Conservation (phyloP, 129 eudicot species). For the Solidago caesia region DNA sequence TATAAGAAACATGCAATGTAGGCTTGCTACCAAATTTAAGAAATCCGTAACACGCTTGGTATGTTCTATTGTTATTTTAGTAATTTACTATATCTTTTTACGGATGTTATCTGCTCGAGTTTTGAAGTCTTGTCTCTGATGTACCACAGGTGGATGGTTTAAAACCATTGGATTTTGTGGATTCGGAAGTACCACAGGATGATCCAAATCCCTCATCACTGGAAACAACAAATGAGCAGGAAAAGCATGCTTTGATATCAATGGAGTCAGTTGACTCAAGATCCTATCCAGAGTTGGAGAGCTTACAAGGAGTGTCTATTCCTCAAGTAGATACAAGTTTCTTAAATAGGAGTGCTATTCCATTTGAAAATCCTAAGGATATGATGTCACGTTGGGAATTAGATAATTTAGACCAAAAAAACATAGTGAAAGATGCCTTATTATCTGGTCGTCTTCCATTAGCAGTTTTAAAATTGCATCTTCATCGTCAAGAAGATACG, state of each 20-base stretch:
- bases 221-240: constrained; percentile 46
- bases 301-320: constrained; percentile 33
- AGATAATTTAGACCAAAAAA: constrained; percentile 72
- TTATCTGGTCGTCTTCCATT: constrained; percentile 93
- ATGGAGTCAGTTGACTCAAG: constrained; percentile 41
- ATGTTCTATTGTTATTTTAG: constrained; percentile 25
- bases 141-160: constrained; percentile 50
- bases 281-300: constrained; percentile 35
- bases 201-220: constrained; percentile 42
- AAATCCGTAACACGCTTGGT: constrained; percentile 66
- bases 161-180: constrained; percentile 40
- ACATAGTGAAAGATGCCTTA: constrained; percentile 83
- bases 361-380: constrained; percentile 78
- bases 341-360: constrained; percentile 38
- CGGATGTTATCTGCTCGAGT: constrained; percentile 16
- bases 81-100: constrained; percentile 9
- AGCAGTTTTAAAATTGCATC: constrained; percentile 95
- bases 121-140: constrained; percentile 15
- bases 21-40: constrained; percentile 55
- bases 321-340: constrained; percentile 41
- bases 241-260: constrained; percentile 55
- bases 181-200: constrained; percentile 41
- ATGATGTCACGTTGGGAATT: constrained; percentile 96
- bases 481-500: constrained; percentile 46
- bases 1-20: constrained; percentile 68